phyloP scores from a whole-genome alignment of 306 rosid genomes.

The Cucurbita maxima region DNA sequence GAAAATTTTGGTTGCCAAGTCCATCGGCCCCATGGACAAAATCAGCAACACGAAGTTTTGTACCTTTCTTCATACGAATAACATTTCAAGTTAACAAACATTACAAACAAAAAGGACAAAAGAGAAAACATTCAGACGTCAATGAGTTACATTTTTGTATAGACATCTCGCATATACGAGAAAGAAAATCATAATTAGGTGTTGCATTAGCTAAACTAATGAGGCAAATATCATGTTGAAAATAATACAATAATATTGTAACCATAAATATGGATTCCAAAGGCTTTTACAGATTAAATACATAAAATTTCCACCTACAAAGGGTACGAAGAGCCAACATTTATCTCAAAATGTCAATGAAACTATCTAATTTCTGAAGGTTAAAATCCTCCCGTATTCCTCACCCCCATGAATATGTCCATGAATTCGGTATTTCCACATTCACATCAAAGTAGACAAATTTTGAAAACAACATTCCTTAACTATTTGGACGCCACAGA shows the following conservation, averaged over 20 bases:
- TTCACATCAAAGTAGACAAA: background rate
- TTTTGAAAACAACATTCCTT: too few species aligned
- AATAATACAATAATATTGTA: background rate
- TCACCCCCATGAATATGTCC: background rate
- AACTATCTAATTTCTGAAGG: background rate
- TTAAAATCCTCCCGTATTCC: background rate
- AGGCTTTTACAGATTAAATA: background rate
- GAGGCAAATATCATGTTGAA: background rate
- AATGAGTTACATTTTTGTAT: background rate
- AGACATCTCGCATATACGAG: background rate
- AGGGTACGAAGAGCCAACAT: background rate
- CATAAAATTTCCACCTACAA: background rate
- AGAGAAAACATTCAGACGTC: background rate
- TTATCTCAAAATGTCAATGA: background rate
- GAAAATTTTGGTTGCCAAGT: constrained; percentile 91
- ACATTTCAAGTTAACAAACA: background rate
- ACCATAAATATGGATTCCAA: background rate
- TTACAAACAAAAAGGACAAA: background rate
- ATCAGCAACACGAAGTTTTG: constrained; percentile 73
- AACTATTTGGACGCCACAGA: background rate
- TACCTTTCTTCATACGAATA: constrained; percentile 31
- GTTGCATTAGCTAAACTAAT: background rate
- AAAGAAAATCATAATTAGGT: background rate
- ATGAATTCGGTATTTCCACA: background rate
- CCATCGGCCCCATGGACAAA: constrained; percentile 92